These are phyloP conservation scores for Linnemannia elongata DNA, from an alignment of 192 early-diverging fungal species.

Conservation along the genomic window DNA sequence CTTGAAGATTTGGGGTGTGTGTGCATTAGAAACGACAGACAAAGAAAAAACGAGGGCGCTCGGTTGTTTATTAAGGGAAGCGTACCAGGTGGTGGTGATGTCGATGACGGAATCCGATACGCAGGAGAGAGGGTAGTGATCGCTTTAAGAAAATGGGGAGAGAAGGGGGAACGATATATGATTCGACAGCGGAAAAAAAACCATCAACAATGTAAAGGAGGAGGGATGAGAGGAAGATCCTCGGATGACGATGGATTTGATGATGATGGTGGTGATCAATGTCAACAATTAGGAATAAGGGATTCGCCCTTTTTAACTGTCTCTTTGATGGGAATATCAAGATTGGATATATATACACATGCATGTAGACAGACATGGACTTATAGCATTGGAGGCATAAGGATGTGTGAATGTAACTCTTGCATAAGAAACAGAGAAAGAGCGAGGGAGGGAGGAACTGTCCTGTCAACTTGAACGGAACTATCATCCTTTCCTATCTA, in stretches of 20 bases:
- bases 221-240: background rate
- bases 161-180: background rate
- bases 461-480: background rate
- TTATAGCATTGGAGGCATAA: background rate
- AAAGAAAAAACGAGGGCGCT: background rate
- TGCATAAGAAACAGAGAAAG: background rate
- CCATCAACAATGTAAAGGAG: background rate
- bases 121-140: background rate
- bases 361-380: background rate
- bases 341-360: background rate
- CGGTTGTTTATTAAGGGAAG: background rate
- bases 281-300: background rate
- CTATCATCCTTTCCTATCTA: background rate
- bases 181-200: background rate
- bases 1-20: background rate
- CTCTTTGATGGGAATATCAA: background rate
- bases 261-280: background rate
- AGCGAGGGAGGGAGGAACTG: background rate
- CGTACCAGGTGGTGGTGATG: background rate
- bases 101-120: background rate
- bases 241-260: background rate
- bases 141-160: background rate
- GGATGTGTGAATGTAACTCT: background rate
- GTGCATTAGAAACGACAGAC: background rate
- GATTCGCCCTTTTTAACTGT: background rate